These are phyloP conservation scores for Torulaspora delbrueckii DNA, from an alignment of 805 yeast genomes.

Conservation along the genomic window DNA sequence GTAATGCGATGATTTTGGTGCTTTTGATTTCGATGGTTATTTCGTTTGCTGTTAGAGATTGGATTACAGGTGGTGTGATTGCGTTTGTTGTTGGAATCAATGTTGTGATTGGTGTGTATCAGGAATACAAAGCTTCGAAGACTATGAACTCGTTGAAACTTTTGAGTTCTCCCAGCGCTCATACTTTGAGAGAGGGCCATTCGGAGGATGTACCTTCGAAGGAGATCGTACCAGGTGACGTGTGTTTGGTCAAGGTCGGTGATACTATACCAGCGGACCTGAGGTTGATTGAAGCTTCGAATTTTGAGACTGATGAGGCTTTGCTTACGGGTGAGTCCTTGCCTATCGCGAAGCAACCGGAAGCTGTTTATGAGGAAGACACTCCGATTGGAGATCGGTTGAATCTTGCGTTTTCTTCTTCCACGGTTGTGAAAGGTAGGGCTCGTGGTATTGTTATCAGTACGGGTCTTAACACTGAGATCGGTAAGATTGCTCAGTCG, in stretches of 20 bases:
- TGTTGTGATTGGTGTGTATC: conserved; percentile 91
- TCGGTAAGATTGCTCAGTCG: conserved; percentile 92
- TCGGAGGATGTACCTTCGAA: conserved; percentile 74
- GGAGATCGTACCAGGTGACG: conserved; percentile 89
- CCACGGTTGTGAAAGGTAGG: conserved; percentile 90
- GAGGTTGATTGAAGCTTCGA: conserved; percentile 68
- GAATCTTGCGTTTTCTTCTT: conserved; percentile 90
- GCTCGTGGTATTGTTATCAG: conserved; percentile 90
- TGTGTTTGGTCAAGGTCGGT: conserved; percentile 84
- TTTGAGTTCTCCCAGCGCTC: conserved; percentile 91
- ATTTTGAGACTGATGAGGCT: conserved; percentile 84
- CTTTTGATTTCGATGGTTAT: conserved; percentile 84
- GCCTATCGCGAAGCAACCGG: conserved; percentile 66
- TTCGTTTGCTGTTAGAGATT: conserved; percentile 85
- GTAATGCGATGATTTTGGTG: conserved; percentile 85
- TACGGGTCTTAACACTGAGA: conserved; percentile 86
- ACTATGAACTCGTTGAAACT: conserved; percentile 88
- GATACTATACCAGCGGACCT: conserved; percentile 96
- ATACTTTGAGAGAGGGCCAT: conserved; percentile 72
- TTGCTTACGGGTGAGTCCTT: conserved; percentile 91
- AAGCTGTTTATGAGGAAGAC: conserved; percentile 37
- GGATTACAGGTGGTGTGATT: conserved; percentile 89
- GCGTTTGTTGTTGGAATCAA: conserved; percentile 86
- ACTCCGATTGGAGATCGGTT: conserved; percentile 63
- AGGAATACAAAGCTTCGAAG: conserved; percentile 92